Evolutionary conservation across 495 filamentous ascomycete genomes (phyloP).

Genomic region (Penicillium turbatum): DNA sequence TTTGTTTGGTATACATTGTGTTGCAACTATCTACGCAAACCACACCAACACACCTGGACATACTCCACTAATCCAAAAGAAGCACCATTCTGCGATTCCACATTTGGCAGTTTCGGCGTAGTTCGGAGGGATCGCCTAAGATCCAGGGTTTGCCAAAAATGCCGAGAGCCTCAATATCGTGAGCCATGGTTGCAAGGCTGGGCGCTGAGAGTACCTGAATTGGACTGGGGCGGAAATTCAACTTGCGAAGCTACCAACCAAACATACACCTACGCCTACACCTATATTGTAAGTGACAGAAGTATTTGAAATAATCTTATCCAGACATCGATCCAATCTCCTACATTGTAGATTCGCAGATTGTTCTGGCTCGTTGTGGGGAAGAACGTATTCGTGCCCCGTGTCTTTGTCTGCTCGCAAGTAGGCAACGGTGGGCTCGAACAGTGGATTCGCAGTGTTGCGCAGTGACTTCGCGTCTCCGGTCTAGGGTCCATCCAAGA

Average conservation of each 20-base stretch:
- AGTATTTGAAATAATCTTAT: too few species aligned
- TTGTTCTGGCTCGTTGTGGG: not conserved
- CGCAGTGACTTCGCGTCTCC: conserved; percentile 7
- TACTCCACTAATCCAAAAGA: not conserved
- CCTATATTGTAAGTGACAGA: too few species aligned
- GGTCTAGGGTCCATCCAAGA: conserved; percentile 1
- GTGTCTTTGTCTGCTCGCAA: not conserved
- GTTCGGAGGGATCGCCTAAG: conserved; percentile 10
- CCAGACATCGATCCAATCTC: too few species aligned
- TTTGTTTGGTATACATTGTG: not conserved
- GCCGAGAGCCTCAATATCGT: not conserved
- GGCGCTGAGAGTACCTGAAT: not conserved
- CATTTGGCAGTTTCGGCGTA: conserved; percentile 14
- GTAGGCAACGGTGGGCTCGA: not conserved
- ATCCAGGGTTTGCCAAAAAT: not conserved
- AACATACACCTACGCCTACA: too few species aligned
- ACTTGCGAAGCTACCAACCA: too few species aligned
- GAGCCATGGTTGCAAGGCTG: not conserved
- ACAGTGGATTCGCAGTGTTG: not conserved
- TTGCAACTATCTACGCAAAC: not conserved
- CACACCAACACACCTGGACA: not conserved
- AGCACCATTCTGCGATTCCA: not conserved
- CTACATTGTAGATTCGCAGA: too few species aligned
- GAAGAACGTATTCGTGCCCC: not conserved
- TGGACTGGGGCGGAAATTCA: too few species aligned